Conservation (phyloP, 495 filamentous ascomycete genomes). For the Neurospora hispaniola region DNA sequence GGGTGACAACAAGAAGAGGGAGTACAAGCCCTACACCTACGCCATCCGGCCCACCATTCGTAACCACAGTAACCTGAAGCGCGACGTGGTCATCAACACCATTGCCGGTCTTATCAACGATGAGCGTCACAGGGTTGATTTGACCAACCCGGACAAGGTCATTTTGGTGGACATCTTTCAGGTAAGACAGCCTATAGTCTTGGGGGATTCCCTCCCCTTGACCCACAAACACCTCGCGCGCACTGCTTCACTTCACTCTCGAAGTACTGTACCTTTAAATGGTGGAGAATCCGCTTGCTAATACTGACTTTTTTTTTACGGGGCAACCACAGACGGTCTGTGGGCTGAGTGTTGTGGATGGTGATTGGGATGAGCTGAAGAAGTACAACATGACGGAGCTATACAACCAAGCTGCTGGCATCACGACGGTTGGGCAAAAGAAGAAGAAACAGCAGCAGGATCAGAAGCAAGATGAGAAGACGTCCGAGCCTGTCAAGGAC, state of each 20-base stretch:
- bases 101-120: slow-evolving; percentile 50
- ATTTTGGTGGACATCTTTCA: slow-evolving; percentile 85
- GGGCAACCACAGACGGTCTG: slow-evolving; percentile 24
- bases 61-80: slow-evolving; percentile 62
- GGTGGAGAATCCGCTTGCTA: neutral
- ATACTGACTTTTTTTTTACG: neutral
- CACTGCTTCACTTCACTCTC: neutral
- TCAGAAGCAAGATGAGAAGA: neutral
- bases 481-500: neutral
- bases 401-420: slow-evolving; percentile 18
- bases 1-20: slow-evolving; percentile 29
- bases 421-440: neutral
- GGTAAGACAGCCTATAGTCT: slow-evolving; percentile 38
- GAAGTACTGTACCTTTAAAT: neutral
- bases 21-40: slow-evolving; percentile 33
- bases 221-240: neutral
- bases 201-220: neutral
- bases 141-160: slow-evolving; percentile 69
- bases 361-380: slow-evolving; percentile 40
- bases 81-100: slow-evolving; percentile 66
- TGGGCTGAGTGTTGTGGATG: slow-evolving; percentile 39
- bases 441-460: slow-evolving; percentile 4
- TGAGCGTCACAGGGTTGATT: slow-evolving; percentile 67
- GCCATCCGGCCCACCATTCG: slow-evolving; percentile 81
- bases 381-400: slow-evolving; percentile 39